A percentile compares a stretch with the other conserved stretches of the same genome.
These are phyloP conservation scores for Rhododendron ferrugineum DNA, from an alignment of 148 eudicot species.

Conservation along the genomic window DNA sequence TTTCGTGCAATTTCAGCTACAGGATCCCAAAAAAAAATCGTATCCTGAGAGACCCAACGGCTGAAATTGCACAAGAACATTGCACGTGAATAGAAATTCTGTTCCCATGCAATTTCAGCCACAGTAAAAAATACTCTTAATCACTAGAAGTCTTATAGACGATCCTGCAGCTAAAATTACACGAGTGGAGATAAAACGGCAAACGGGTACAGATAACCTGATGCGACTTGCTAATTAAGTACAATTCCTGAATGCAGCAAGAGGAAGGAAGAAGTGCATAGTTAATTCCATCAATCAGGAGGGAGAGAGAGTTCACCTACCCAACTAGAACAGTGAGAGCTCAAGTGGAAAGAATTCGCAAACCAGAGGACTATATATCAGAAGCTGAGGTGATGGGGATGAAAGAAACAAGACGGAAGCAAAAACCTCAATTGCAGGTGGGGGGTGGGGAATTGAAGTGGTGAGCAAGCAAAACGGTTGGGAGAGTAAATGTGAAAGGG, in stretches of 20 bases:
- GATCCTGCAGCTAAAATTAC: neutral
- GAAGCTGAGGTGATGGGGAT: neutral
- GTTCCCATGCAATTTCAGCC: neutral
- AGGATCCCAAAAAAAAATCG: neutral
- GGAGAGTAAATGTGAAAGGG: neutral
- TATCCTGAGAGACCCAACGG: no score
- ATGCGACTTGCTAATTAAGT: neutral
- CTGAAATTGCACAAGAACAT: no score
- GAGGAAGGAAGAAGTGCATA: neutral
- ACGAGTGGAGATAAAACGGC: neutral
- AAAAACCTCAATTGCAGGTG: neutral
- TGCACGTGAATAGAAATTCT: no score
- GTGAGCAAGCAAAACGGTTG: neutral
- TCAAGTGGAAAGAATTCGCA: neutral
- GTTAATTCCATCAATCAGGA: neutral
- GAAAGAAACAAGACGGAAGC: neutral
- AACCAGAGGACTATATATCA: neutral
- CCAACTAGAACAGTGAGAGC: neutral
- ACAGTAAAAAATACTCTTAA: no score
- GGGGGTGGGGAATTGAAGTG: neutral
- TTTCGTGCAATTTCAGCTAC: neutral
- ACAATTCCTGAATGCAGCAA: neutral
- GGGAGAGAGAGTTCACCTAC: neutral
- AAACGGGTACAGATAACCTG: neutral
- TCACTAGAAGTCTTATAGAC: no score